phyloP scores from a whole-genome alignment of 805 yeast genomes.

The Candida ipomoeae region DNA sequence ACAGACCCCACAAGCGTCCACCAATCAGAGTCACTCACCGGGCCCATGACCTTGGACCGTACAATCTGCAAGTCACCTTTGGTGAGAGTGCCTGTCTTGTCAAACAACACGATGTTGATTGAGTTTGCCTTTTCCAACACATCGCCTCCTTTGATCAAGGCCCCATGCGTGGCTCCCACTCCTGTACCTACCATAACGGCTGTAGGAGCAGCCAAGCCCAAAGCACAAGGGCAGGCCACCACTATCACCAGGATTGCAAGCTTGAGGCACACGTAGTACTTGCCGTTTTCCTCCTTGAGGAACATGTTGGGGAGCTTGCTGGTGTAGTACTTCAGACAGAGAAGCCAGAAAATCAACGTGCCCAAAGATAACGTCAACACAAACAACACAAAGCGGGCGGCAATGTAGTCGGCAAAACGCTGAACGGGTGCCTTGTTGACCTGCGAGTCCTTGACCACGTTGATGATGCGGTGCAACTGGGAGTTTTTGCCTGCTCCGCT shows the following conservation, averaged over 20 bases:
- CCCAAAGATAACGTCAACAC: conserved; percentile 57
- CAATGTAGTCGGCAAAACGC: conserved; percentile 77
- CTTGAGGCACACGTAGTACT: conserved; percentile 63
- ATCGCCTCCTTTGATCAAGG: conserved; percentile 90
- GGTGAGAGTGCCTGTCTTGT: conserved; percentile 95
- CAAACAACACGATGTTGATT: conserved; percentile 70
- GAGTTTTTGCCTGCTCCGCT: conserved; percentile 76
- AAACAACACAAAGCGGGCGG: conserved; percentile 79
- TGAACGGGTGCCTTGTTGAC: conserved; percentile 87
- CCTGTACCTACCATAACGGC: conserved; percentile 99
- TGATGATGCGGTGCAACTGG: conserved; percentile 81
- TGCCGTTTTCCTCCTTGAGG: conserved; percentile 45
- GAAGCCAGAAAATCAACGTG: conserved; percentile 52
- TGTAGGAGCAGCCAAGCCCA: conserved; percentile 97
- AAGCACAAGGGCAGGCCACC: conserved; percentile 98
- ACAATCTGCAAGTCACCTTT: conserved; percentile 64
- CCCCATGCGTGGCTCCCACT: conserved; percentile 85
- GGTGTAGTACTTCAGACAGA: conserved; percentile 23
- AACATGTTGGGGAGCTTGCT: conserved; percentile 46
- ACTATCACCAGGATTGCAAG: conserved; percentile 89
- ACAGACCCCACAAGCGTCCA: conserved; percentile 56
- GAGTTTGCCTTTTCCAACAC: conserved; percentile 69
- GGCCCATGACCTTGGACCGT: conserved; percentile 2
- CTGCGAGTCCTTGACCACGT: conserved; percentile 86
- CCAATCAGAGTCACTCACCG: conserved; percentile 23